Conservation (phyloP, 306 rosid species). For the Rubus parviflorus region DNA sequence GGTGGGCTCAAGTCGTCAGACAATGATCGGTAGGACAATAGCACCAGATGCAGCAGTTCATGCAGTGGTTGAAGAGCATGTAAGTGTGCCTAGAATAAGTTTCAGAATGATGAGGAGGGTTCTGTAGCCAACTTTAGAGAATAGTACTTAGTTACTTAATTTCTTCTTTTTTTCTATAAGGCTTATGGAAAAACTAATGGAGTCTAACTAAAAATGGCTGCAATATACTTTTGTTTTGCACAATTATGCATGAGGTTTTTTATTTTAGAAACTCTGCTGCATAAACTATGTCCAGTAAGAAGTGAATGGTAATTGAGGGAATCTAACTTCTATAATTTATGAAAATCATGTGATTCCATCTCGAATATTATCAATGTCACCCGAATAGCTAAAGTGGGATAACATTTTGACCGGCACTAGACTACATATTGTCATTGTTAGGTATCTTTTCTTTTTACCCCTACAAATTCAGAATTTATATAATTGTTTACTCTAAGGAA, state of each 20-base stretch:
- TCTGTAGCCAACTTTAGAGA: neutral
- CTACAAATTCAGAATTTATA: neutral
- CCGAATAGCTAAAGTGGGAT: neutral
- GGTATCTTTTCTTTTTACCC: neutral
- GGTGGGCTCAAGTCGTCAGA: constrained; percentile 77
- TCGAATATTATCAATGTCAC: neutral
- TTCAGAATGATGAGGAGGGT: neutral
- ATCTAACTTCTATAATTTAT: neutral
- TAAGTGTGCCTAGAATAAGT: constrained; percentile 38
- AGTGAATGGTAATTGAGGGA: neutral
- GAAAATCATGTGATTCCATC: neutral
- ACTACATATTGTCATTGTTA: neutral
- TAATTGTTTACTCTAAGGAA: neutral
- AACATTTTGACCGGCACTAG: neutral
- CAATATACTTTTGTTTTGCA: neutral
- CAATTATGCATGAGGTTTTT: neutral
- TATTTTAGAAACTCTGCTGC: neutral
- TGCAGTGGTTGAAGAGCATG: constrained; percentile 96
- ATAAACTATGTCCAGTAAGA: neutral
- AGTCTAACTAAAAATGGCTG: neutral
- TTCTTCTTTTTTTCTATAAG: neutral
- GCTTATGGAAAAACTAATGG: neutral
- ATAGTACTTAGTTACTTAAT: too few relatives aligned
- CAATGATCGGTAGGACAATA: constrained; percentile 82
- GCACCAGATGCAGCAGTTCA: constrained; percentile 77